These are phyloP conservation scores for Zoysia japonica DNA, from an alignment of 176 grass and related monocot genomes.

Conservation along the genomic window DNA sequence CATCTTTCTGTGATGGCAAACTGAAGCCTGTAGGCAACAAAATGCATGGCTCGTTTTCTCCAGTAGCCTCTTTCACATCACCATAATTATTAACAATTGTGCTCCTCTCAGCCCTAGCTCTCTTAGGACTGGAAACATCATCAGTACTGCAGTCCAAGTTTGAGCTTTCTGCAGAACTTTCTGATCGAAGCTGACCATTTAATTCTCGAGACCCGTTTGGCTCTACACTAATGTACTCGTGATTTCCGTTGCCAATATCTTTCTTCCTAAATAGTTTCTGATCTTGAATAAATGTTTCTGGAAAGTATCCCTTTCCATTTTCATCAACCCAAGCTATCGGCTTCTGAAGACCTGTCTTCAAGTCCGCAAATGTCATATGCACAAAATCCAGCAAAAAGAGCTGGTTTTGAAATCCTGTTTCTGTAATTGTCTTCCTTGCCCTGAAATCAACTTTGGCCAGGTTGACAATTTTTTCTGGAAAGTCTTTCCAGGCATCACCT, in stretches of 20 bases:
- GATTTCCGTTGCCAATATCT: slow-evolving; percentile 32
- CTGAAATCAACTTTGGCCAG: slow-evolving; percentile 63
- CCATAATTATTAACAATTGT: slow-evolving; percentile 4
- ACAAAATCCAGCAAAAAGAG: slow-evolving; percentile 82
- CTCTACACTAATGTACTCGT: slow-evolving; percentile 38
- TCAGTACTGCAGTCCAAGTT: slow-evolving; percentile 66
- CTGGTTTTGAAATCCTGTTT: slow-evolving; percentile 51
- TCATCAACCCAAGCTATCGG: slow-evolving; percentile 91
- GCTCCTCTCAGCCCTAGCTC: slow-evolving; percentile 48
- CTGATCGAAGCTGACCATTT: slow-evolving; percentile 37
- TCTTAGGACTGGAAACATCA: slow-evolving; percentile 52
- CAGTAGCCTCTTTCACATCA: slow-evolving; percentile 55
- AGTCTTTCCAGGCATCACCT: slow-evolving; percentile 71
- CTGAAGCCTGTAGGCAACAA: slow-evolving; percentile 40
- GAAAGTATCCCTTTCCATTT: slow-evolving; percentile 66
- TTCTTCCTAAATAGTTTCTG: slow-evolving; percentile 46
- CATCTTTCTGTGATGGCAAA: slow-evolving; percentile 30
- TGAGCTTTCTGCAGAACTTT: slow-evolving; percentile 84
- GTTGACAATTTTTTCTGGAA: slow-evolving; percentile 69
- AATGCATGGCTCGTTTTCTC: slow-evolving; percentile 63
- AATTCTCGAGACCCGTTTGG: slow-evolving; percentile 46
- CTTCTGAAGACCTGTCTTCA: slow-evolving; percentile 59
- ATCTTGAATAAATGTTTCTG: slow-evolving; percentile 55
- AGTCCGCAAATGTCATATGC: slow-evolving; percentile 68
- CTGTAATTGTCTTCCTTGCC: slow-evolving; percentile 70